These are phyloP conservation scores for Hypholoma fasciculare DNA, from an alignment of 768 basidiomycete genomes.

Conservation along the genomic window DNA sequence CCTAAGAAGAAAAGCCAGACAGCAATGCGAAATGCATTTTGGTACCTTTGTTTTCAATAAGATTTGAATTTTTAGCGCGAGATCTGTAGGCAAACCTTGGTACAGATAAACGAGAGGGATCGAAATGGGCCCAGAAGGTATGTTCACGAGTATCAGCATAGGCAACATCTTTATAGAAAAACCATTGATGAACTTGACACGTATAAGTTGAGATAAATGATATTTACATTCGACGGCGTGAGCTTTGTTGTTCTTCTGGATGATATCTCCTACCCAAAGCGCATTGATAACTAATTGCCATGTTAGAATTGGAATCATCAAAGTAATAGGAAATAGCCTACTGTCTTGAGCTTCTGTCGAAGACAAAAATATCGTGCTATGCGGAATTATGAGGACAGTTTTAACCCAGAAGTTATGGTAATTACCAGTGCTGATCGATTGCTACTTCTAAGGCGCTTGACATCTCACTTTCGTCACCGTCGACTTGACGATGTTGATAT, in stretches of 20 bases:
- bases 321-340: slow-evolving; percentile 25
- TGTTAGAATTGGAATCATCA: neutral
- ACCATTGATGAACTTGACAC: neutral
- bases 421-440: slow-evolving; percentile 88
- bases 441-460: slow-evolving; percentile 84
- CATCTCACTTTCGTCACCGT: slow-evolving; percentile 76
- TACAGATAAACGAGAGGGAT: slow-evolving; percentile 77
- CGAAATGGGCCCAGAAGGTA: slow-evolving; percentile 69
- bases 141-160: slow-evolving; percentile 56
- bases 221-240: slow-evolving; percentile 74
- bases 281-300: slow-evolving; percentile 63
- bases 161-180: slow-evolving; percentile 54
- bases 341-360: slow-evolving; percentile 85
- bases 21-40: slow-evolving; percentile 77
- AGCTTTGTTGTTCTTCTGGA: slow-evolving; percentile 75
- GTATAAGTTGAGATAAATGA: slow-evolving; percentile 12
- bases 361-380: slow-evolving; percentile 79
- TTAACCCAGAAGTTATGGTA: neutral
- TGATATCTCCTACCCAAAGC: slow-evolving; percentile 80
- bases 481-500: slow-evolving; percentile 66
- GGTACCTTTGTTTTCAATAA: slow-evolving; percentile 54
- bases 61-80: neutral
- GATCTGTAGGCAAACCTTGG: slow-evolving; percentile 52
- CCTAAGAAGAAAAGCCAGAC: slow-evolving; percentile 80
- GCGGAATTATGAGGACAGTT: neutral